Evolutionary conservation across 2,329 filamentous ascomycete species (phyloP).

Genomic region (Aspergillus oerlinghausenensis): DNA sequence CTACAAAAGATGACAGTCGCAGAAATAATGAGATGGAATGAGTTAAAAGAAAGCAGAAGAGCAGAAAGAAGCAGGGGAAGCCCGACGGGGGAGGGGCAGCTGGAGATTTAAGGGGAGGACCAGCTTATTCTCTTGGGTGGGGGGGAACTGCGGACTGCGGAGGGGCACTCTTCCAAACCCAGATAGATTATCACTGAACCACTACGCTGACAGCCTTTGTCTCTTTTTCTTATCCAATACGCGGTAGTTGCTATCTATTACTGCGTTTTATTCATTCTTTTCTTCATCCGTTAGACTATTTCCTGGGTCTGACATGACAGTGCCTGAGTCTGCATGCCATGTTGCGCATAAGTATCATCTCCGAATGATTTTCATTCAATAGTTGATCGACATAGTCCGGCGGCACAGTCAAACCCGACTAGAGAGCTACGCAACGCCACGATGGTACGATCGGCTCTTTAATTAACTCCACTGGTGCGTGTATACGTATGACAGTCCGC

Average conservation of each 20-base stretch:
- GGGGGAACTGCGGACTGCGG: not conserved
- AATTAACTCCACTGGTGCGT: not conserved
- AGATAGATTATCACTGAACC: not conserved
- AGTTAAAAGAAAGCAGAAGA: slow-evolving; percentile 1
- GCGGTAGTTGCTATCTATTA: not conserved
- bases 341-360: not conserved
- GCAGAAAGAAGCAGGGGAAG: not conserved
- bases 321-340: not conserved
- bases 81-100: not conserved
- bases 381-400: not conserved
- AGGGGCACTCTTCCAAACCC: not conserved
- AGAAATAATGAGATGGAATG: slow-evolving; percentile 1
- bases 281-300: not conserved
- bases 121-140: not conserved
- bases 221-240: not conserved
- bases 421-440: not conserved
- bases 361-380: not conserved
- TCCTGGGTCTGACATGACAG: not conserved
- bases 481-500: not conserved
- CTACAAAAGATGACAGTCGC: not conserved
- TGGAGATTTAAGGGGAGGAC: slow-evolving; percentile 7
- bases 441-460: not conserved
- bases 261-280: not conserved
- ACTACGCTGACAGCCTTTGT: not conserved
- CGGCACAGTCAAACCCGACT: not conserved